Conservation (phyloP, 1,139 yeast genomes). For the Protomyces pachydermus region DNA sequence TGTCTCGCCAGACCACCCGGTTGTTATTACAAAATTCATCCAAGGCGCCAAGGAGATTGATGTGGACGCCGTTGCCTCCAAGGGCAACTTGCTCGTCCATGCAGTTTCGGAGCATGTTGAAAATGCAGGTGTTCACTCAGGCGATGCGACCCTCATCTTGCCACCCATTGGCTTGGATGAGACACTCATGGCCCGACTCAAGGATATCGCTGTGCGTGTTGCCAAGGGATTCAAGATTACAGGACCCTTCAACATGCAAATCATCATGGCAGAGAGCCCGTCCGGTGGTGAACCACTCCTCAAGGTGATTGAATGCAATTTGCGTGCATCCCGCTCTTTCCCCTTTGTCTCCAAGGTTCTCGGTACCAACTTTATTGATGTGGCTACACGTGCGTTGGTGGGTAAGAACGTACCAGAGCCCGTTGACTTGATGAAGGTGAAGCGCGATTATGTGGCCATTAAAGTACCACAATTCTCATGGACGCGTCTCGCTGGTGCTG, state of each 20-base stretch:
- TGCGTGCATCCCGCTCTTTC: conserved; percentile 97
- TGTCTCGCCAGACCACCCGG: conserved; percentile 94
- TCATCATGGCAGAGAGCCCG: conserved; percentile 61
- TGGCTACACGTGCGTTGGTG: conserved; percentile 81
- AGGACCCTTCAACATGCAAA: conserved; percentile 98
- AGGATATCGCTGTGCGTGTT: conserved; percentile 83
- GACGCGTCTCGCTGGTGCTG: conserved; percentile 97
- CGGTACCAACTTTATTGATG: conserved; percentile 88
- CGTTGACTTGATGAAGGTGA: conserved; percentile 58
- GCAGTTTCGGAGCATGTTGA: conserved; percentile 98
- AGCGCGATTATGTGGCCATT: conserved; percentile 75
- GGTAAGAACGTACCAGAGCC: conserved; percentile 68
- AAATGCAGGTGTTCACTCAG: conserved; percentile 98
- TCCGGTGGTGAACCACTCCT: conserved; percentile 47
- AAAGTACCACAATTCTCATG: conserved; percentile 98
- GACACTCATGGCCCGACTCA: conserved; percentile 56
- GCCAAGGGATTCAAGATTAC: conserved; percentile 92
- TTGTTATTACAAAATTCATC: conserved; percentile 91
- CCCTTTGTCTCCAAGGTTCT: conserved; percentile 97
- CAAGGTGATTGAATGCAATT: conserved; percentile 96
- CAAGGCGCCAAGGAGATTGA: conserved; percentile 96
- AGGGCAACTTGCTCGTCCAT: conserved; percentile 84
- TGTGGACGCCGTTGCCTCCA: conserved; percentile 89
- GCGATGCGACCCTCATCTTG: conserved; percentile 91
- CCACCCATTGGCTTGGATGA: conserved; percentile 79